Evolutionary conservation across 2,329 filamentous ascomycete genomes (phyloP), one percentile per base, ranked within the genome.

Genomic region (Colletotrichum lupini): DNA sequence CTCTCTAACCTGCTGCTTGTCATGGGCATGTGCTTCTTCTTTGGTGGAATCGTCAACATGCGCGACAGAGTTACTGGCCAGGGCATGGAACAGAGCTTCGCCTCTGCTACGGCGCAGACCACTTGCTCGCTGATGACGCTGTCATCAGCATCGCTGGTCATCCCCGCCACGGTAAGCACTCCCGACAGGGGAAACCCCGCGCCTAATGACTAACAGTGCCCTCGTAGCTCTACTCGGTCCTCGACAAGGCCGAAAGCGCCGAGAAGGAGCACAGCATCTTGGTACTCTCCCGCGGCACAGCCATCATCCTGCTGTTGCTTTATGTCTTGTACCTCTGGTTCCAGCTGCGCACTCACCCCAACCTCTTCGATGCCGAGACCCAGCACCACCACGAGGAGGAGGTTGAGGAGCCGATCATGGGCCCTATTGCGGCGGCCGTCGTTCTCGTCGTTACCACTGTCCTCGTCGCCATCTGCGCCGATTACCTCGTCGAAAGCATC

Each of bases 1-100:
- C 87, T 98, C 52, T 98, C 96, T 76, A 98, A 98, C 83, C 92
- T 98, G 76, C 89, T 98, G 8, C 90, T 98, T 26, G 96, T 95
- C 59, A 89, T 95, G 80, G 93, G 93, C 77, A 94, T 94, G 87
- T 95, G 93, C 82, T 95, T 95, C 85, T 86, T 95, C 76, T 89
- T 93, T 68, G 94, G 94, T 68, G 94, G 94, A 37, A 84, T 95
- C 73, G 87, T 87, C 75, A 91, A 92, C 83, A 88, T 88, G 80
- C 85, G 85, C 69, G 86, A 88, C 74, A 68, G 61, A 26, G 80
- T 85, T 42, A 86, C 89, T 22, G 92, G 92, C 52, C 81, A 84
- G 61, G 89, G 89, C 76, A 85, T 83, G 57, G 92, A 96, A 81
- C 94, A 96, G 80, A 84, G 79, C 16, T 97, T 96, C 83, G 93